Base-by-base conservation (phyloP, 1,284 basidiomycete genomes). In the Phenoliferia sp. region DNA sequence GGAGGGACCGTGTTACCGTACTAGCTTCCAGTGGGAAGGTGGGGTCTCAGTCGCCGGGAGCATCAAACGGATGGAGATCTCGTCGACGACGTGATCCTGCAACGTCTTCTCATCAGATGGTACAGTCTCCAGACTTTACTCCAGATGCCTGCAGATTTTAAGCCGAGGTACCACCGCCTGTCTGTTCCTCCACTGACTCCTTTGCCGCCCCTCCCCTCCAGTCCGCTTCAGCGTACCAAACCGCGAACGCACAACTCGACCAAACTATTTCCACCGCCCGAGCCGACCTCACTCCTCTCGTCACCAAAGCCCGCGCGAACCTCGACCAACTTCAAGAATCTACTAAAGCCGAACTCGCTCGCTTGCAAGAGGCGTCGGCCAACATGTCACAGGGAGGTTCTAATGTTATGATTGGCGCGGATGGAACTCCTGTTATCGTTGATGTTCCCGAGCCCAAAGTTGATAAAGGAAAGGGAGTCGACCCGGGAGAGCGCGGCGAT, bases 401-500 rank as follows among this genome's bases (percentile, higher is more conserved):
- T 48, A 69, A 67, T 33, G 69, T 73, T 48, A 35, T 74, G 28
- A 73, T 74, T 60, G 72, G 72, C 17, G 54, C 68, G 1, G 74
- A 74, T 44, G 73, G 70, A 12, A 50, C 72, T 52, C 69, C 73
- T 12, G 56, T 76, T 34, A 63, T 71, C 16, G 5, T 76, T 17
- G 69, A 71, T 26, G 61, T 62, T 6, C 34, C 29, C 50, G n/a
- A 4, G 36, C 44, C 36, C 29, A 61, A 39, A 29, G 59, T 61
- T 33, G 73, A 68, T 60, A 75, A 76, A 62, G 72, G 69, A 62
- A 74, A 76, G 61, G 70, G 69, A 15, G 70, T 72, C 56, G 72
- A 72, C 55, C 67, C 63, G 7, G 58, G 29, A 29, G 64, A 31
- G 16, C n/a, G 26, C 2, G 65, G 31, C 22, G n/a, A 68, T 55